Evolutionary conservation across 129 eudicot species (phyloP).

Genomic region (Chrysanthemum lavandulifolium): DNA sequence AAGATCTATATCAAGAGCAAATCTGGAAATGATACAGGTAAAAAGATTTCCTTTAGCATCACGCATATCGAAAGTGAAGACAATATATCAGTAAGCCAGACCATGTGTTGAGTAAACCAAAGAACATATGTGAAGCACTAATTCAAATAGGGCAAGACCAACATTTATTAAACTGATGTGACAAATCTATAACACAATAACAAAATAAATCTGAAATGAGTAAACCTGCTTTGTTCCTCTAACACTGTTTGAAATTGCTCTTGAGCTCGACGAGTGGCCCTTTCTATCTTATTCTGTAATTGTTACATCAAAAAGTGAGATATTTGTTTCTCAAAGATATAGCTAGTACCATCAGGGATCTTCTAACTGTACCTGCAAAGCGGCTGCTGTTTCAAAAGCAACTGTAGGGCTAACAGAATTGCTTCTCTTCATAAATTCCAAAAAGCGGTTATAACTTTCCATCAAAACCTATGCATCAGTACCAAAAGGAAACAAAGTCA

Average conservation of each 20-base stretch:
- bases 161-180: slow-evolving; percentile 6
- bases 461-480: slow-evolving; percentile 52
- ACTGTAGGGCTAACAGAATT: slow-evolving; percentile 93
- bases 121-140: not conserved
- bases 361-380: slow-evolving; percentile 68
- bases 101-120: slow-evolving; percentile 4
- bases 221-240: slow-evolving; percentile 96
- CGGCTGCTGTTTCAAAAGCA: slow-evolving; percentile 98
- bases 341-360: slow-evolving; percentile 9
- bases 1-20: slow-evolving; percentile 97
- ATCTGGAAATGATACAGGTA: slow-evolving; percentile 40
- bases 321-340: slow-evolving; percentile 22
- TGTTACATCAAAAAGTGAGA: slow-evolving; percentile 21
- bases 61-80: slow-evolving; percentile 4
- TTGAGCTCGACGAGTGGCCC: slow-evolving; percentile 94
- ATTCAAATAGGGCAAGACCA: not conserved
- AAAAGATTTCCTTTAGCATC: slow-evolving; percentile 10
- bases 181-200: not conserved
- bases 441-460: slow-evolving; percentile 73
- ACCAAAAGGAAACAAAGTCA: slow-evolving; percentile 14
- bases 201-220: slow-evolving; percentile 4
- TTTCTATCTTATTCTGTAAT: slow-evolving; percentile 84
- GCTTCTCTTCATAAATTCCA: slow-evolving; percentile 84
- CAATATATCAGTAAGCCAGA: slow-evolving; percentile 11
- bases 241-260: slow-evolving; percentile 97